phyloP scores from a whole-genome alignment of 208 protist genomes.

The Spongospora subterranea region DNA sequence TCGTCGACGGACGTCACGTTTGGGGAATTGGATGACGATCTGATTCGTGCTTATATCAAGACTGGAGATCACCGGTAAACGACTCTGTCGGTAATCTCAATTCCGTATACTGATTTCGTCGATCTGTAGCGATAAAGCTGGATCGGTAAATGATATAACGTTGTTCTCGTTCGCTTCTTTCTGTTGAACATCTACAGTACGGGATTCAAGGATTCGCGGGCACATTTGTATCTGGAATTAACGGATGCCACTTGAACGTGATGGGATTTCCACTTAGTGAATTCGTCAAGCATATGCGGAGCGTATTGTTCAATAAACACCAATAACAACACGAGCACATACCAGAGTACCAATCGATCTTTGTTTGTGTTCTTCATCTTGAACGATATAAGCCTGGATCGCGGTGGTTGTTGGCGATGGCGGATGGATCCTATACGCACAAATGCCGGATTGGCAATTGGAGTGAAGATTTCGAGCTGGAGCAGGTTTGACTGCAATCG shows the following conservation, averaged over 20 bases:
- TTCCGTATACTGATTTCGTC: background rate
- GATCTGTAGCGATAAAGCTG: conserved; percentile 38
- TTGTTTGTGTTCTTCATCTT: too few relatives aligned
- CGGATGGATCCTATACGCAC: conserved; percentile 50
- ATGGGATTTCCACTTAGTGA: conserved; percentile 10
- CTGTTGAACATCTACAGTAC: background rate
- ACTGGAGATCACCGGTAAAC: conserved; percentile 32
- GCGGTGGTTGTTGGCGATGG: background rate
- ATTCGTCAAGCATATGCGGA: background rate
- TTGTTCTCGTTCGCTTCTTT: background rate
- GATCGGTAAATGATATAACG: background rate
- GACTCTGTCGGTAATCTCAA: background rate
- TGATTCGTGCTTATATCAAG: conserved; percentile 1
- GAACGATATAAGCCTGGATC: too few relatives aligned
- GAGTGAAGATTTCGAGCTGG: conserved; percentile 50
- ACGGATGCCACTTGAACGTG: conserved; percentile 37
- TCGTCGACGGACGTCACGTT: background rate
- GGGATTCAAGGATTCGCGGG: conserved; percentile 9
- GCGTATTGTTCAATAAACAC: background rate
- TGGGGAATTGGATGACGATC: background rate
- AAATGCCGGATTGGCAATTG: conserved; percentile 55
- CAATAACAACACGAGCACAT: background rate
- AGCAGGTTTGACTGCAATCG: background rate
- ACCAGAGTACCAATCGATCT: background rate
- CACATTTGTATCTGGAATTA: background rate